Evolutionary conservation across 1,284 basidiomycete species (phyloP), one percentile per base, ranked within the genome.

Genomic region (Irpex rosettiformis): DNA sequence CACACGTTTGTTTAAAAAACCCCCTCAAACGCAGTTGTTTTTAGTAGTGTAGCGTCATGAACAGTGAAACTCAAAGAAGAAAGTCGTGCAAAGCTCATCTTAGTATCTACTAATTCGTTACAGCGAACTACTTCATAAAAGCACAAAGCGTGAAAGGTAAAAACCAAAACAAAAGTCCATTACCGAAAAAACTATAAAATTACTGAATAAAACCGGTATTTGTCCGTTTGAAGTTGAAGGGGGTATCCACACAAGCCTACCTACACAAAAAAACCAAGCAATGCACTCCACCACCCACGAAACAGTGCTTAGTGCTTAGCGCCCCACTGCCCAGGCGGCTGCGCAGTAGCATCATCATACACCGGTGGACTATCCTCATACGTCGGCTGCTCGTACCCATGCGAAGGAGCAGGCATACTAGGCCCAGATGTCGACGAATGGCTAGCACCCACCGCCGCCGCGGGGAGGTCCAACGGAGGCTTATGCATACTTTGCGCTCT

Each of bases 291-390:
- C 42, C 6, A 13, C 10, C 10, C 4, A 43, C 5, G 42, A 25
- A 8, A 11, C 48, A 10, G 16, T 16, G 21, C 37, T 66, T 64
- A 73, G 57, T 62, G 72, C 63, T 75, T 77, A 62, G 77, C 75
- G 40, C 77, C 77, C 84, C 83, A 85, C 59, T 75, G 74, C 43
- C 80, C 80, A 52, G 77, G 72, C 22, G 76, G 67, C 59, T 74
- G 74, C n/a, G 80, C 70, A n/a, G 72, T 68, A 33, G 79, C 79
- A 13, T 76, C 74, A 28, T 88, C 87, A 67, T 89, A 89, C 58
- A 74, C 76, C 21, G 87, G 87, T 13, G 88, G 88, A 40, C 72
- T 78, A 45, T 88, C 86, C 18, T 80, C 71, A 59, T 81, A 77
- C 60, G 66, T 62, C 61, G 57, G 58, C 21, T 65, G 37, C 11